Evolutionary conservation across 257 asterid genomes (phyloP), one percentile per base, ranked within the genome.

Genomic region (Galeopsis tetrahit): DNA sequence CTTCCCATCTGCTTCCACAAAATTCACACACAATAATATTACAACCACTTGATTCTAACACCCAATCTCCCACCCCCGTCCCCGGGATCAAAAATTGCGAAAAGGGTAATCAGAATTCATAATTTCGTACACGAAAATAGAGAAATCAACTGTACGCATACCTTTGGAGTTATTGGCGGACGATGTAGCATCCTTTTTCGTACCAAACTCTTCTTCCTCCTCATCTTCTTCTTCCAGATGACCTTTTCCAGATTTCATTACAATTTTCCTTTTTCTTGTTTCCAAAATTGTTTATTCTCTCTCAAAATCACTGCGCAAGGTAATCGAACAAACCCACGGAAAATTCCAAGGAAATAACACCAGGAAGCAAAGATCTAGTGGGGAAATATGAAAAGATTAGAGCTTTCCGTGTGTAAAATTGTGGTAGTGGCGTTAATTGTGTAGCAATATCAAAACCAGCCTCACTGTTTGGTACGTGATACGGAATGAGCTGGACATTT

Each of bases 181-280:
- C 17, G 87, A 75, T n/a, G 89, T 42, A 48, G 85, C 88, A 58
- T 87, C 88, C 75, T 79, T 90, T 65, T 69, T 85, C 4, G 81
- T 32, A 49, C 85, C 96, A 73, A 82, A 85, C 65, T 92, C 93
- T 5, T 84, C 96, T 17, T 90, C 93, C 81, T 77, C 95, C 78
- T 83, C 92, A 28, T 89, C 96, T 59, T 93, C 95, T 55, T 90
- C 98, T 68, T 83, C 96, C 48, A 81, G 84, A 76, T 82, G 90
- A 74, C 81, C 80, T 80, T 87, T 93, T 32, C 88, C 97, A 55
- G 97, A 81, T 84, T 89, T 89, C 98, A 93, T 85, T 61, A 59
- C 42, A 21, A 7, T 62, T 44, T 51, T n/a, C 28, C 28, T 21
- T 21, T 21, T 21, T 21, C 28, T 1, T 34, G 46, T n/a, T 40